Base-by-base conservation (phyloP, 768 basidiomycete species). In the Cytidiella melzeri region DNA sequence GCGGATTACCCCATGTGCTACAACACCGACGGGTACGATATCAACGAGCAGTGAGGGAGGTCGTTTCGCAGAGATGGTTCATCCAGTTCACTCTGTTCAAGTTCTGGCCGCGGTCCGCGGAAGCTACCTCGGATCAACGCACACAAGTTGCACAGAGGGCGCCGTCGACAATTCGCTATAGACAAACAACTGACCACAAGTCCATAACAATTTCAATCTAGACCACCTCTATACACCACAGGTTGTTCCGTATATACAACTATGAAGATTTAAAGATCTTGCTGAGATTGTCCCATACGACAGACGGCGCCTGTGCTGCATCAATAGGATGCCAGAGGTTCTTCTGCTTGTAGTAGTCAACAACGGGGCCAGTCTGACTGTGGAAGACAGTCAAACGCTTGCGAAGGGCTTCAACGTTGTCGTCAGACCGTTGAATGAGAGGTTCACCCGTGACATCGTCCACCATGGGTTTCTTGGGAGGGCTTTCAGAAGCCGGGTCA, bases 361-460 rank as follows among this genome's bases (percentile, higher is more conserved):
- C 86, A 25, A 99, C 96, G 24, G 96, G 95, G 2, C 87, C 89
- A 12, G 96, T 99, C 70, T 96, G 93, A 27, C 76, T 67, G 73
- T 99, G 96, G 76, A 85, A 98, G n/a, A 89, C 81, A 2, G 67
- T 58, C 49, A 99, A 76, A 37, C 96, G 87, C 70, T 93, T 96
- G 58, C 83, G 79, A 46, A 99, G 77, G 11, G 94, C 91, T 67
- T 96, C 92, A 53, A 92, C 90, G 57, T 97, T 99, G 72, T 99
- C 96, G 67, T 99, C 96, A 7, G 93, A 92, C 55, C 96, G 87
- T 67, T 97, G 95, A 61, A 95, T 85, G 57, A 99, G 81, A 30
- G 92, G 90, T 69, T 99, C 95, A 50, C 96, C 96, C 3, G 93
- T 89, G 28, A 88, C 73, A 67, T 99, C 96, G 69, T 99, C 96